Evolutionary conservation across 306 rosid species (phyloP).

Genomic region (Spatholobus suberectus): DNA sequence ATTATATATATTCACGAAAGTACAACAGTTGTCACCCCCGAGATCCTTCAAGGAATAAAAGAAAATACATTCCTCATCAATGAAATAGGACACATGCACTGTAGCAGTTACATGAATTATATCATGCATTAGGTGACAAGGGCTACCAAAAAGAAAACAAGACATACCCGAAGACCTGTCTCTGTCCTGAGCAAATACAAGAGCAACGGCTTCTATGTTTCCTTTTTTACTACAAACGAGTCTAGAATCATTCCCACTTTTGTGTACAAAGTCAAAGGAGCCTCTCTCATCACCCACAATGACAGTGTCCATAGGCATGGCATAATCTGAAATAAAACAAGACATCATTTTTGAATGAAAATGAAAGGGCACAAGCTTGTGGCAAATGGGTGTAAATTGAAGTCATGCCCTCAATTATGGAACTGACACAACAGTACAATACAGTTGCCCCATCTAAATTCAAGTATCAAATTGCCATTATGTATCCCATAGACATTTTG

Average conservation of each 20-base stretch:
- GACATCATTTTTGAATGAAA: neutral
- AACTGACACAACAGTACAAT: slow-evolving; percentile 12
- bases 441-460: neutral
- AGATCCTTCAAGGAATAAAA: slow-evolving; percentile 11
- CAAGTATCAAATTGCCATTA: slow-evolving; percentile 6
- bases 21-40: neutral
- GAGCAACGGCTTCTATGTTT: slow-evolving; percentile 67
- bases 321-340: slow-evolving; percentile 60
- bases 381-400: neutral
- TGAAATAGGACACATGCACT: slow-evolving; percentile 15
- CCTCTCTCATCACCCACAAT: slow-evolving; percentile 82
- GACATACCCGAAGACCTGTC: slow-evolving; percentile 61
- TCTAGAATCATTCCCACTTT: slow-evolving; percentile 49
- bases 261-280: slow-evolving; percentile 52
- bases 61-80: neutral
- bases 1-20: neutral
- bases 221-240: slow-evolving; percentile 43
- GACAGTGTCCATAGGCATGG: slow-evolving; percentile 75
- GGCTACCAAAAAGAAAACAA: slow-evolving; percentile 32
- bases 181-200: slow-evolving; percentile 72
- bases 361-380: slow-evolving; percentile 9
- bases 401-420: slow-evolving; percentile 7
- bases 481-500: slow-evolving; percentile 21
- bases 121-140: slow-evolving; percentile 1
- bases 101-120: slow-evolving; percentile 14